Conservation (phyloP, 1,284 basidiomycete genomes). For the Amylostereum areolatum region DNA sequence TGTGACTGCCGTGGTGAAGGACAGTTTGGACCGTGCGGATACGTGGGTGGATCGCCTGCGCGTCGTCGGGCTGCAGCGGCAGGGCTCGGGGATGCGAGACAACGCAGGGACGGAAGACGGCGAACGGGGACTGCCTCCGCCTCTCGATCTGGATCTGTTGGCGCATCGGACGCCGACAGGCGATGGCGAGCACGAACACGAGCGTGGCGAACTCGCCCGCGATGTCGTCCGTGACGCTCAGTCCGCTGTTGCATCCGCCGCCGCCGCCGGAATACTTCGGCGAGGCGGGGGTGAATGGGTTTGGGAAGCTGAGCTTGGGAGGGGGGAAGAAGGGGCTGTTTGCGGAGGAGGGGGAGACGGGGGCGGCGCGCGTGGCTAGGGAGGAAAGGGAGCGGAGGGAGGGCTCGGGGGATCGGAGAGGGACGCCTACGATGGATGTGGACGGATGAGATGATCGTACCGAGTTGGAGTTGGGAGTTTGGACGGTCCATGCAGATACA, state of each 20-base stretch:
- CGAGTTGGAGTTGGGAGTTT: too few species aligned
- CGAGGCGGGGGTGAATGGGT: neutral
- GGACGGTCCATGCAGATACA: too few species aligned
- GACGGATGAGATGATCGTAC: constrained; percentile 1
- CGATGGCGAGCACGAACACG: constrained; percentile 8
- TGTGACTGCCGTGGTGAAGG: constrained; percentile 82
- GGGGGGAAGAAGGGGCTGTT: constrained; percentile 17
- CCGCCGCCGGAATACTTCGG: neutral
- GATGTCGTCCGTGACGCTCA: constrained; percentile 5
- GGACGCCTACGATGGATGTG: constrained; percentile 7
- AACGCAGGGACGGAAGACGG: neutral
- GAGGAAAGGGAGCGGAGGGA: neutral
- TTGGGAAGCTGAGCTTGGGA: constrained; percentile 4
- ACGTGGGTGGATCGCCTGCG: constrained; percentile 80
- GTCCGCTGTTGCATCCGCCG: constrained; percentile 5
- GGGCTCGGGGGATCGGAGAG: neutral
- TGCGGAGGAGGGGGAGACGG: constrained; percentile 13
- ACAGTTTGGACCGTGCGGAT: constrained; percentile 85
- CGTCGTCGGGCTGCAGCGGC: constrained; percentile 67
- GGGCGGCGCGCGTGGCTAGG: neutral
- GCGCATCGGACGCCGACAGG: constrained; percentile 6
- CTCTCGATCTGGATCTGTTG: constrained; percentile 8
- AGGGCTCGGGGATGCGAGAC: too few species aligned
- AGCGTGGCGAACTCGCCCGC: constrained; percentile 10
- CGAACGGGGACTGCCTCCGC: neutral